Evolutionary conservation across 2,329 filamentous ascomycete genomes (phyloP).

Genomic region (Talaromyces funiculosus): DNA sequence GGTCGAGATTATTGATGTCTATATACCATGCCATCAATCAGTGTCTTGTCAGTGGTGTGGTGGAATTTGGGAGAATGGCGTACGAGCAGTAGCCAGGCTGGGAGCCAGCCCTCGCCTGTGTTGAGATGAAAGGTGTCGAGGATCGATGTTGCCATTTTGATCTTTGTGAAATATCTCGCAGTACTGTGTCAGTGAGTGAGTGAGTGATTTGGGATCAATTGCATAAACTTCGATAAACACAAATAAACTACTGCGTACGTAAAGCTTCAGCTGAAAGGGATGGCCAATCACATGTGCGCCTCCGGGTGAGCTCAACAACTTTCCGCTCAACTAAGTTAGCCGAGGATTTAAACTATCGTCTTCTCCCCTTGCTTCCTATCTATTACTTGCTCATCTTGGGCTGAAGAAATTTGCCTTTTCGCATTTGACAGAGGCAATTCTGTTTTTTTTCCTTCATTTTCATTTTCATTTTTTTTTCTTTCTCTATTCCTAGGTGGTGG

Average conservation of each 20-base stretch:
- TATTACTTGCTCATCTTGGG: not conserved
- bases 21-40: not conserved
- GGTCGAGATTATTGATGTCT: slow-evolving; percentile 79
- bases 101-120: slow-evolving; percentile 8
- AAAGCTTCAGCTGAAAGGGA: not conserved
- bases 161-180: not conserved
- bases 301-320: slow-evolving; percentile 5
- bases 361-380: slow-evolving; percentile 2
- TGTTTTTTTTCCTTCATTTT: not conserved
- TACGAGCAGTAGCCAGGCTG: slow-evolving; percentile 12
- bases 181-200: not conserved
- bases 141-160: not conserved
- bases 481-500: not conserved
- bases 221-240: no score
- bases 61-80: not conserved
- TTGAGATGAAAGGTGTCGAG: slow-evolving; percentile 1
- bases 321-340: not conserved
- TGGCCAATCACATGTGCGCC: slow-evolving; percentile 1
- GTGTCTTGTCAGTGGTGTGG: not conserved
- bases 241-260: not conserved
- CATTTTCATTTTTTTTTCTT: not conserved
- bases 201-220: no score
- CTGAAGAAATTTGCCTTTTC: not conserved
- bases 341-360: not conserved
- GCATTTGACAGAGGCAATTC: not conserved